Percentiles rank a stretch among this genome's conserved stretches.
These are phyloP conservation scores for Pontederia crassipes DNA, from an alignment of 176 grass and related monocot species.

Conservation along the genomic window DNA sequence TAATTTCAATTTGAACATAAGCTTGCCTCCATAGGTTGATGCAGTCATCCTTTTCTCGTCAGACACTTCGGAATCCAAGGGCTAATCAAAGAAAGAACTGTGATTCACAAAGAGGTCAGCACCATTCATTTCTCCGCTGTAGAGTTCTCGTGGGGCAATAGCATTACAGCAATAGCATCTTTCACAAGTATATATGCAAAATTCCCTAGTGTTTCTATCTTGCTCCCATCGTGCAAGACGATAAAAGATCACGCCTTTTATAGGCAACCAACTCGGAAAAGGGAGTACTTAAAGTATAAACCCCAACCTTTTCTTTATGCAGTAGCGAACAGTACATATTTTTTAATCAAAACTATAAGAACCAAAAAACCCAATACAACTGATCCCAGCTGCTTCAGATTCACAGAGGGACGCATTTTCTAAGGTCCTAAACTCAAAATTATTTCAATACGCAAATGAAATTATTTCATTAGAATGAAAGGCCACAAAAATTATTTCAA, in stretches of 20 bases:
- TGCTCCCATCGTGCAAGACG: background rate
- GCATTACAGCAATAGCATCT: background rate
- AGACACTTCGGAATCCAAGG: conserved; percentile 29
- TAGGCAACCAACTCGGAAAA: background rate
- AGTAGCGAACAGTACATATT: background rate
- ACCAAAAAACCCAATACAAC: too few relatives aligned
- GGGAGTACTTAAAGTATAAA: background rate
- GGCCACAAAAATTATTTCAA: too few relatives aligned
- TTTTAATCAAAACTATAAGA: background rate
- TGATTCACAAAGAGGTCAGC: conserved; percentile 72
- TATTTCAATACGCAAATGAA: too few relatives aligned
- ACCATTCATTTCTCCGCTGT: conserved; percentile 28
- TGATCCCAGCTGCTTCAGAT: too few relatives aligned
- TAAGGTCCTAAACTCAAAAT: too few relatives aligned
- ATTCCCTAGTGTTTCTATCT: background rate
- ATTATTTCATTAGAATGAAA: too few relatives aligned
- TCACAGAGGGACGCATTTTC: too few relatives aligned
- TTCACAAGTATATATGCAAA: background rate
- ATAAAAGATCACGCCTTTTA: background rate
- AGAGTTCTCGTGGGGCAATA: conserved; percentile 8
- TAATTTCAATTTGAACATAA: too few relatives aligned
- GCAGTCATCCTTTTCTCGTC: conserved; percentile 39
- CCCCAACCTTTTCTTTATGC: too few relatives aligned
- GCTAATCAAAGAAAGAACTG: conserved; percentile 86
- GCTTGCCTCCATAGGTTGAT: conserved; percentile 31